A percentile compares a stretch with the other conserved stretches of the same genome.
phyloP scores from a whole-genome alignment of 1,284 basidiomycete species.

The Ustilago bromivora region DNA sequence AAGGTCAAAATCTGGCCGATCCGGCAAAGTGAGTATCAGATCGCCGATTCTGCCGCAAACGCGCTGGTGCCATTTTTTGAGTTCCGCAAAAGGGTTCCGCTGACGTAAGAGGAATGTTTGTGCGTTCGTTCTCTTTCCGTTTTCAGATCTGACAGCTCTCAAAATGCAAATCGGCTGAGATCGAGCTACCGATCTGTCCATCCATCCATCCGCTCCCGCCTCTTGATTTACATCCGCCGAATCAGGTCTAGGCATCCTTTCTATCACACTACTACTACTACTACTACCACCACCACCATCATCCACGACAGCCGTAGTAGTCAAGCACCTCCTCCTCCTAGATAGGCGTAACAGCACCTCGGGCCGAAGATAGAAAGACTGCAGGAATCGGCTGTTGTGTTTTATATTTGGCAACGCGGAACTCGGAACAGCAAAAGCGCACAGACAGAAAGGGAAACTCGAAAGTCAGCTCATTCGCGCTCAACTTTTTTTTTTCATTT shows the following conservation, averaged over 20 bases:
- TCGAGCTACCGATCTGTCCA: slow-evolving; percentile 7
- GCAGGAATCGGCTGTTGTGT: slow-evolving; percentile 2
- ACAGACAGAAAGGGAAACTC: background rate
- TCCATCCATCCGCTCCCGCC: slow-evolving; percentile 6
- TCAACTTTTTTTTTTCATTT: background rate
- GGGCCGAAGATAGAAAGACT: slow-evolving; percentile 6
- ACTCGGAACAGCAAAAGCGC: slow-evolving; percentile 22
- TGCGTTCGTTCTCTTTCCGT: background rate
- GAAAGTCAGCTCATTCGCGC: slow-evolving; percentile 40
- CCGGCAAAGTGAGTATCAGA: background rate
- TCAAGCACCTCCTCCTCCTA: background rate
- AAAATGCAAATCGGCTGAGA: background rate
- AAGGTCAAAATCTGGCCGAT: background rate
- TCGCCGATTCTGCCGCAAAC: background rate
- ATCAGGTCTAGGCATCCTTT: background rate
- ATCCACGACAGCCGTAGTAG: slow-evolving; percentile 1
- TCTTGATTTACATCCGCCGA: slow-evolving; percentile 1
- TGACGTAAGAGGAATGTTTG: background rate
- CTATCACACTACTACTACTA: background rate
- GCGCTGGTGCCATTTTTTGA: background rate
- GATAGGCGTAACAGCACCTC: background rate
- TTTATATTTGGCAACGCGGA: slow-evolving; percentile 26
- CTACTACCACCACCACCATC: slow-evolving; percentile 3
- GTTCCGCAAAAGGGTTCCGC: background rate
- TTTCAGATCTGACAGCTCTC: background rate